Conservation (phyloP, 441 rosid genomes). For the Breynia disticha region DNA sequence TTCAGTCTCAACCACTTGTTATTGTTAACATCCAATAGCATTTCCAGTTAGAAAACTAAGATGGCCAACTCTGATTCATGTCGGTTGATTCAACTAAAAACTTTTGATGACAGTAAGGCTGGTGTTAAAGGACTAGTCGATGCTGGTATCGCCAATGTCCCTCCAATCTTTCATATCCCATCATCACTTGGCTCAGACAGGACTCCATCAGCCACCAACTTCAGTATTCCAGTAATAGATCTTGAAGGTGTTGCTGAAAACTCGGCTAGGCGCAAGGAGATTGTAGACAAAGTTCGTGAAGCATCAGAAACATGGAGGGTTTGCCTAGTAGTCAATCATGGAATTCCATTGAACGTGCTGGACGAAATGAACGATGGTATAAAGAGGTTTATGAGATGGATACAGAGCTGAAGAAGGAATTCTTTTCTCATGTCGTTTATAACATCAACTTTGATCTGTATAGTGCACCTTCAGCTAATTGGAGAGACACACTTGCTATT, state of each 20-base stretch:
- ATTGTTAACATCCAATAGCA: no score
- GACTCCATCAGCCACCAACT: slow-evolving; percentile 1
- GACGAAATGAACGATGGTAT: slow-evolving; percentile 21
- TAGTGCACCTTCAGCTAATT: slow-evolving; percentile 17
- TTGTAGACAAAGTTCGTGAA: slow-evolving; percentile 1
- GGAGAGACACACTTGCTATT: slow-evolving; percentile 31
- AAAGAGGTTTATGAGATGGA: slow-evolving; percentile 29
- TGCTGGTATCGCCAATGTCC: slow-evolving; percentile 29
- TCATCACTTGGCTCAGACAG: neutral
- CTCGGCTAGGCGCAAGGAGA: neutral
- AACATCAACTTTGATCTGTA: slow-evolving; percentile 25
- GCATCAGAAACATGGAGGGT: slow-evolving; percentile 28
- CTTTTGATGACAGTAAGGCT: slow-evolving; percentile 36
- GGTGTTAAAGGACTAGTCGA: slow-evolving; percentile 49
- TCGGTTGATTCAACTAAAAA: slow-evolving; percentile 6
- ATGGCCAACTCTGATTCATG: no score
- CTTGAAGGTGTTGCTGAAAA: slow-evolving; percentile 12
- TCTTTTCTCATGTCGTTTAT: slow-evolving; percentile 23
- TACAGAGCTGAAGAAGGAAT: slow-evolving; percentile 20
- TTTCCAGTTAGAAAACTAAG: no score
- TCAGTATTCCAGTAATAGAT: slow-evolving; percentile 23
- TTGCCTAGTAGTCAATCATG: slow-evolving; percentile 38
- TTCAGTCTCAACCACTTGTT: no score
- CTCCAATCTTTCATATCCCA: slow-evolving; percentile 26
- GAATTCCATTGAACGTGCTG: slow-evolving; percentile 24